Evolutionary conservation across 164 flowering plant species (phyloP).

Genomic region (Cinnamomum chago): DNA sequence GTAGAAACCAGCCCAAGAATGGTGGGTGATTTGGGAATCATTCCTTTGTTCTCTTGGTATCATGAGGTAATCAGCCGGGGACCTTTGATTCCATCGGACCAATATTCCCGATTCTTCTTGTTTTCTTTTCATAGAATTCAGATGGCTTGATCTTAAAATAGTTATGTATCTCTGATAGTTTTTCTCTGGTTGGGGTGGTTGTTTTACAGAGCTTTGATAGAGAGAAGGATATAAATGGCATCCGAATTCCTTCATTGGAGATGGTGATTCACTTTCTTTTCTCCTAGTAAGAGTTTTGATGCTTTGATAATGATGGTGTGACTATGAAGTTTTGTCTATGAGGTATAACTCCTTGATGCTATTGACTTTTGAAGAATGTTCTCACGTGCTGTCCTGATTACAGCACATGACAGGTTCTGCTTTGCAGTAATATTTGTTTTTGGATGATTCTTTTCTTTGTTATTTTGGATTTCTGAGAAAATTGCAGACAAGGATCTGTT

Average conservation of each 20-base stretch:
- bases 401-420: not conserved
- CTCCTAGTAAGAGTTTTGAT: slow-evolving; percentile 29
- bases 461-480: not conserved
- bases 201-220: slow-evolving; percentile 68
- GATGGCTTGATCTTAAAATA: slow-evolving; percentile 1
- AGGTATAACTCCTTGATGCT: not conserved
- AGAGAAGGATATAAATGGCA: slow-evolving; percentile 60
- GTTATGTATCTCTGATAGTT: not conserved
- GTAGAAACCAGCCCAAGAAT: slow-evolving; percentile 54
- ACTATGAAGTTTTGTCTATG: not conserved
- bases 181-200: slow-evolving; percentile 7
- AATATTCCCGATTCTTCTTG: not conserved
- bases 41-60: slow-evolving; percentile 86
- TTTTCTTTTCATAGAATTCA: not conserved
- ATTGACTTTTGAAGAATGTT: not conserved
- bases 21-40: slow-evolving; percentile 56
- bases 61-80: slow-evolving; percentile 52
- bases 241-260: slow-evolving; percentile 65
- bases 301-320: slow-evolving; percentile 2
- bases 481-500: not conserved
- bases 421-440: not conserved
- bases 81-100: not conserved
- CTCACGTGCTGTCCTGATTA: too few relatives aligned
- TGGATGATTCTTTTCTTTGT: not conserved
- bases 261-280: slow-evolving; percentile 69